Evolutionary conservation across 2,329 filamentous ascomycete species (phyloP).

Genomic region (Mariannaea elegans): DNA sequence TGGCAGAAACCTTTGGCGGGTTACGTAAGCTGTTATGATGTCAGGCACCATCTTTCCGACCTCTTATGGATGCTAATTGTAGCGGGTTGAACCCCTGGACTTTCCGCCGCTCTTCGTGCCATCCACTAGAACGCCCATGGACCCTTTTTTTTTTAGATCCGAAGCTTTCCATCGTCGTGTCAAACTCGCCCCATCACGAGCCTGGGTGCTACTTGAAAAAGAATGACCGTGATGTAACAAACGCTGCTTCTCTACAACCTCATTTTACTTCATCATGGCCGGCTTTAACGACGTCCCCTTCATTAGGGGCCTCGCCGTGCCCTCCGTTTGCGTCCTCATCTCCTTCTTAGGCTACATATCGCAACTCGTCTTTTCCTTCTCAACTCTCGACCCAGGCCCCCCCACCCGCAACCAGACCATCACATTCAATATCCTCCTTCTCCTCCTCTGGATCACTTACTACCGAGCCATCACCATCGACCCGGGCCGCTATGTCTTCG

Average conservation of each 20-base stretch:
- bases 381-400: slow-evolving; percentile 66
- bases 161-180: too few relatives aligned
- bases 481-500: slow-evolving; percentile 63
- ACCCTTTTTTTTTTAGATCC: too few relatives aligned
- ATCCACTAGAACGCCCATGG: too few relatives aligned
- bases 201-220: too few relatives aligned
- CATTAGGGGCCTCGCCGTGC: slow-evolving; percentile 70
- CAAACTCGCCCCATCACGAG: too few relatives aligned
- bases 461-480: slow-evolving; percentile 66
- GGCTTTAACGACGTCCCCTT: slow-evolving; percentile 53
- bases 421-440: slow-evolving; percentile 72
- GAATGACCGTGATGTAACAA: slow-evolving; percentile 8
- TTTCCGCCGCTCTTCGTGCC: too few relatives aligned
- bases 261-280: slow-evolving; percentile 46
- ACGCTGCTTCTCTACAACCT: background rate
- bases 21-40: slow-evolving; percentile 22
- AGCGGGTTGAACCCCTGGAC: background rate
- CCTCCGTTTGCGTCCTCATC: slow-evolving; percentile 72
- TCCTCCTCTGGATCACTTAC: slow-evolving; percentile 75
- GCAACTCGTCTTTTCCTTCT: slow-evolving; percentile 72
- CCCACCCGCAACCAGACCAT: slow-evolving; percentile 64
- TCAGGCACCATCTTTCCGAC: background rate
- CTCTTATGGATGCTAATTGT: background rate
- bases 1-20: slow-evolving; percentile 9
- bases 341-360: slow-evolving; percentile 76